Evolutionary conservation across 169 alveolate species (phyloP).

Genomic region (Plasmodium vinckei): DNA sequence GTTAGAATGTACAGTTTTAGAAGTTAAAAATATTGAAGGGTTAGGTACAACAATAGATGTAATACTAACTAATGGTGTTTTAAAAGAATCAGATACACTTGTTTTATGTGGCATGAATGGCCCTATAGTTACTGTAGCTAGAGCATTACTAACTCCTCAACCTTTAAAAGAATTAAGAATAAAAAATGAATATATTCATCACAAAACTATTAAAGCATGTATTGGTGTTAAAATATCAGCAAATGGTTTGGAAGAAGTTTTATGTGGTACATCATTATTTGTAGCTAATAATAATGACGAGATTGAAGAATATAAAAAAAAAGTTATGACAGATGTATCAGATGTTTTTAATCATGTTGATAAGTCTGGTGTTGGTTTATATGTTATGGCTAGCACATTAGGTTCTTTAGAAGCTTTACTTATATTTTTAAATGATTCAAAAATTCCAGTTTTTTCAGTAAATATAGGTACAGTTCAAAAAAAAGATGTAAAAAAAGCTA

Average conservation of each 20-base stretch:
- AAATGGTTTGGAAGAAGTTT: conserved; percentile 96
- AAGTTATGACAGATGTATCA: conserved; percentile 94
- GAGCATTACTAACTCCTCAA: conserved; percentile 98
- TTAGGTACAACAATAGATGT: conserved; percentile 99
- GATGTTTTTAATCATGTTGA: conserved; percentile 94
- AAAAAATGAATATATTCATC: conserved; percentile 97
- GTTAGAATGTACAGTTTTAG: conserved; percentile 97
- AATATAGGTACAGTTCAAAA: conserved; percentile 99
- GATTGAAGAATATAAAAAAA: conserved; percentile 89
- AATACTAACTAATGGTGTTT: conserved; percentile 96
- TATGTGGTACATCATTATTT: conserved; percentile 97
- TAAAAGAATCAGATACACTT: conserved; percentile 96
- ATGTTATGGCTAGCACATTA: conserved; percentile 98
- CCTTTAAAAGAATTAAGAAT: conserved; percentile 99
- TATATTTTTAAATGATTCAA: conserved; percentile 93
- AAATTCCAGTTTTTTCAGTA: conserved; percentile 97
- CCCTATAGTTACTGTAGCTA: conserved; percentile 96
- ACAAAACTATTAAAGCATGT: conserved; percentile 93
- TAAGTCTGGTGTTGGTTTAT: conserved; percentile 95
- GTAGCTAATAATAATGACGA: conserved; percentile 92
- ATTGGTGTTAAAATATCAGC: conserved; percentile 96
- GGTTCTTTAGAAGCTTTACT: conserved; percentile 99
- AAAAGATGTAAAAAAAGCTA: conserved; percentile 98
- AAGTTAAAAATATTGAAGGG: conserved; percentile 96
- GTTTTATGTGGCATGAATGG: conserved; percentile 97